Base-by-base conservation (phyloP, 345 rosid species). In the Mangifera indica region DNA sequence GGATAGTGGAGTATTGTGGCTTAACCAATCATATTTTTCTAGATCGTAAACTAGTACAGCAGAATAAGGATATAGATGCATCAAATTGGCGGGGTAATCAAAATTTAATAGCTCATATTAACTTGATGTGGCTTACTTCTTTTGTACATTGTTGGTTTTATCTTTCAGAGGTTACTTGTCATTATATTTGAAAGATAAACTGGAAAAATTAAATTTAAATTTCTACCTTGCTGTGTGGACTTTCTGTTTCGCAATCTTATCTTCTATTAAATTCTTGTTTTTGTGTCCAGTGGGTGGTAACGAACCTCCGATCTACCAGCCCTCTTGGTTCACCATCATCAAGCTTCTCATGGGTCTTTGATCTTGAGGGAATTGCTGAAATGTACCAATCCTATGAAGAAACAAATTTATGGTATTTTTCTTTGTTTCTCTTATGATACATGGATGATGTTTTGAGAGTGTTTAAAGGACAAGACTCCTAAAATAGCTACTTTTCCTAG, bases 361-460 rank as follows among this genome's bases (percentile, higher is more conserved):
- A 94, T 80, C 87, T 94, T 5, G 84, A 86, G 3, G 98, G 97
- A 74, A 92, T 91, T 32, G 66, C 89, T 3, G 90, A 90, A 78
- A 87, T 90, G 88, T 90, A 85, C 65, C 85, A 85, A 77, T 94
- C 93, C 10, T 91, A 88, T 18, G 98, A 94, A 76, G 97, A 91
- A 83, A 88, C 97, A 66, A 89, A 91, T 80, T 79, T 91, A 75
- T 94, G 98, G 98, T 94, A 86, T 70, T 59, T 70, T 63, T 15
- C 14, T 46, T 25, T 77, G 15, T 24, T 20, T 29, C 13, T 66
- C 7, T 15, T n/a, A 60, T 60, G 20, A 66, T 1, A 53, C 57
- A 40, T 76, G 40, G 58, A 51, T 64, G 53, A 21, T 59, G 6
- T 1, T 34, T 24, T 8, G 42, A 10, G 42, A 69, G n/a, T 60